phyloP scores from a whole-genome alignment of 176 grass and related monocot genomes.

The Zoysia japonica region DNA sequence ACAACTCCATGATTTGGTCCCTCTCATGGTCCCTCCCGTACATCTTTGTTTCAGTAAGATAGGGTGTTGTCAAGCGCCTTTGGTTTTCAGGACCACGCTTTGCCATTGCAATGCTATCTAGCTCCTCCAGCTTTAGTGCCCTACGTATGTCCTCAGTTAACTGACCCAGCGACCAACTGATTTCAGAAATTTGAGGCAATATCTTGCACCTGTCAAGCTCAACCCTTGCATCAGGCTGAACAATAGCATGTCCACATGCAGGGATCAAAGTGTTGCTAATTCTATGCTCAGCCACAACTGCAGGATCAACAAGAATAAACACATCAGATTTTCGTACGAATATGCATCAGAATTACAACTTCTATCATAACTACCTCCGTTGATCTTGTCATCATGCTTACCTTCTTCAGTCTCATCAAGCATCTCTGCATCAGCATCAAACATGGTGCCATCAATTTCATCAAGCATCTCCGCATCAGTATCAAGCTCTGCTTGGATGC shows the following conservation, averaged over 20 bases:
- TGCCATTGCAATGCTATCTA: not conserved
- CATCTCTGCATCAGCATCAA: not conserved
- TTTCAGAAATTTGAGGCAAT: not conserved
- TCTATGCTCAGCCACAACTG: not conserved
- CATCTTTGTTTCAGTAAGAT: constrained; percentile 12
- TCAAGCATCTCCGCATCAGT: not conserved
- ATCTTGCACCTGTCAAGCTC: constrained; percentile 23
- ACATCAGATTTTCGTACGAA: not conserved
- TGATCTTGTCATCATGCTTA: not conserved
- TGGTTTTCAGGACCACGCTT: not conserved
- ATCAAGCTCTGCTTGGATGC: constrained; percentile 4
- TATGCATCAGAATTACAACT: not conserved
- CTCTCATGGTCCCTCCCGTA: constrained; percentile 18
- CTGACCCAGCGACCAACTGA: not conserved
- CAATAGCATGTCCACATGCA: not conserved
- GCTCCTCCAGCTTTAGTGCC: constrained; percentile 24
- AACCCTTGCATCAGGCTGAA: not conserved
- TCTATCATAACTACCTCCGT: not conserved
- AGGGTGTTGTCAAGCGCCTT: not conserved
- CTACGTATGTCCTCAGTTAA: constrained; percentile 1
- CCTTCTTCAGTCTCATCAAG: not conserved
- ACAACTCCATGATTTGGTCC: not conserved
- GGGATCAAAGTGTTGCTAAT: not conserved
- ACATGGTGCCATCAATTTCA: not conserved
- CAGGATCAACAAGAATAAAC: not conserved